These are phyloP conservation scores for Hemileccinum impolitum DNA, from an alignment of 768 basidiomycete genomes.

Conservation along the genomic window DNA sequence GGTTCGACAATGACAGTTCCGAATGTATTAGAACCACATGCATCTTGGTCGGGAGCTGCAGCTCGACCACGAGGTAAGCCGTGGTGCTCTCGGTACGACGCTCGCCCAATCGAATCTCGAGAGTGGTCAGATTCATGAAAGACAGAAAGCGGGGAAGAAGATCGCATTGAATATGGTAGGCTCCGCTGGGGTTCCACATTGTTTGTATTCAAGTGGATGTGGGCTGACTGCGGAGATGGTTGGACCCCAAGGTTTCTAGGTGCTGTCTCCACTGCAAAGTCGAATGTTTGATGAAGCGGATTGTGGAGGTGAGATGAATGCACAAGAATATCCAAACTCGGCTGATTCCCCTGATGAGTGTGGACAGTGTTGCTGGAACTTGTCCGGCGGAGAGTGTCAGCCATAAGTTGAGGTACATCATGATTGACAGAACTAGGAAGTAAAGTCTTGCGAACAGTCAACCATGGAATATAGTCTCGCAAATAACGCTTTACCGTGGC, in stretches of 20 bases:
- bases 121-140: slow-evolving; percentile 16
- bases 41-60: background rate
- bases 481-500: slow-evolving; percentile 9
- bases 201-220: background rate
- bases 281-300: background rate
- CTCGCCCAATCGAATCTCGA: slow-evolving; percentile 18
- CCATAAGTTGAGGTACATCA: background rate
- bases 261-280: background rate
- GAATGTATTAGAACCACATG: background rate
- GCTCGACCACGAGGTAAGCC: slow-evolving; percentile 13
- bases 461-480: slow-evolving; percentile 2
- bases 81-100: slow-evolving; percentile 20
- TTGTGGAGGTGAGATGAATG: background rate
- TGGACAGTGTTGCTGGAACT: background rate
- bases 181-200: background rate
- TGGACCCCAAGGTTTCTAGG: background rate
- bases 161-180: slow-evolving; percentile 5
- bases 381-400: background rate
- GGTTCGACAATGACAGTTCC: slow-evolving; percentile 4
- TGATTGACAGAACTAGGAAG: slow-evolving; percentile 8
- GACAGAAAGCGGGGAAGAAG: slow-evolving; percentile 9
- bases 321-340: background rate
- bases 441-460: slow-evolving; percentile 9
- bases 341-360: background rate
- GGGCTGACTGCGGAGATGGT: background rate